Conservation (phyloP, 768 basidiomycete genomes). For the Mycena leptocephala region DNA sequence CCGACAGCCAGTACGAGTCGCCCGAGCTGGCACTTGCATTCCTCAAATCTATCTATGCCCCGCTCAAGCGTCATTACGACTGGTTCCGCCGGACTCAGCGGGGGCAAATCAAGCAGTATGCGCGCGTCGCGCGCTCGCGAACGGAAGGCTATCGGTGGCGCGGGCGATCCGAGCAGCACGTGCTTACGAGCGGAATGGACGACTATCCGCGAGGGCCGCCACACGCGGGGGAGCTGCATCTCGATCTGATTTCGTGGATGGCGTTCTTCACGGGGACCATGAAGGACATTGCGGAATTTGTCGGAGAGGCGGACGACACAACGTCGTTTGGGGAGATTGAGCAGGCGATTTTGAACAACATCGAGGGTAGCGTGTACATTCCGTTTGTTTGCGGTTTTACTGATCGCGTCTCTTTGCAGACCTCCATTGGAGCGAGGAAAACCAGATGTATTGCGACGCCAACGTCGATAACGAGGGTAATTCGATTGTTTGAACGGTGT, state of each 20-base stretch:
- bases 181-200: slow-evolving; percentile 96
- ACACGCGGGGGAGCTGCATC: slow-evolving; percentile 92
- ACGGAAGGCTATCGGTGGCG: slow-evolving; percentile 97
- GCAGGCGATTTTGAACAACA: slow-evolving; percentile 85
- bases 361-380: slow-evolving; percentile 73
- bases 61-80: slow-evolving; percentile 92
- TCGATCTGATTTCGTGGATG: slow-evolving; percentile 97
- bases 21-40: slow-evolving; percentile 76
- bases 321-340: slow-evolving; percentile 85
- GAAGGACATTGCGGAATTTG: slow-evolving; percentile 89
- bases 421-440: slow-evolving; percentile 92
- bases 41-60: slow-evolving; percentile 86
- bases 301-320: slow-evolving; percentile 90
- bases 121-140: slow-evolving; percentile 86
- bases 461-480: slow-evolving; percentile 89
- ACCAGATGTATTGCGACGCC: slow-evolving; percentile 95
- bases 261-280: slow-evolving; percentile 96
- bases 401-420: slow-evolving; percentile 63
- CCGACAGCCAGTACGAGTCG: slow-evolving; percentile 65
- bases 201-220: slow-evolving; percentile 95
- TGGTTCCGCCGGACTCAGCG: slow-evolving; percentile 97
- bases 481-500: slow-evolving; percentile 6
- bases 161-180: slow-evolving; percentile 88
- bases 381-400: neutral
- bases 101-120: slow-evolving; percentile 94